Evolutionary conservation across 75 land plant species (phyloP), one percentile per base, ranked within the genome.

Genomic region (Pinus taeda): DNA sequence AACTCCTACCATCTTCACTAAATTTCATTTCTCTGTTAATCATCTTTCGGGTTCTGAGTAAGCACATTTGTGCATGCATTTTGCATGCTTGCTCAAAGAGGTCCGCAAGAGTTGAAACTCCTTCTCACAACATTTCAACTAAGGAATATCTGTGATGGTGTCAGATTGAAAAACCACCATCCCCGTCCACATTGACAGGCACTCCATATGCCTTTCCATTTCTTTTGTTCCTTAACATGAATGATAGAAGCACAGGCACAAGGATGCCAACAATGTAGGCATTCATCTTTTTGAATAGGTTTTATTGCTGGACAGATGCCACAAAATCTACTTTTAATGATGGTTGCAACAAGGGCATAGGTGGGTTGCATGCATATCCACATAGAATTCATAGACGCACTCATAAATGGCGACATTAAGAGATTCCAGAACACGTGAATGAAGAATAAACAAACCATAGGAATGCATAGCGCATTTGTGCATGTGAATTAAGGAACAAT

Each of bases 11-110:
- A 84, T 93, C 96, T 57, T 57, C 67, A 65, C 79, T 76, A 2
- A 76, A 63, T 81, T 90, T 92, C 6, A 67, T 80, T 74, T 93
- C 98, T 57, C 78, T 89, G 42, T 79, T 64, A 58, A 95, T 85
- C 18, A 93, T 69, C 49, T 80, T 74, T 17, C 98, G 78, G 30
- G 94, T 81, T 15, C 98, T 96, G 71, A 95, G 82, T 29, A 90
- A 80, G 15, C 3, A 78, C 76, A 74, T 83, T 63, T 74, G 59
- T 3, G 64, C 30, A 75, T 91, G 76, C 66, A 78, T 42, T 49
- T 83, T 83, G 82, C 98, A 95, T 33, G 92, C 83, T 59, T 84
- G 81, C 84, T 95, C 98, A 76, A 95, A 93, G 18, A 93, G 85
- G 37, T 85, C 82, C 24, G 96, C 94, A 71, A 95, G 83, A 36